Evolutionary conservation across 225 moss, liverwort and hornwort species (phyloP).

Genomic region (Ulota crispa): DNA sequence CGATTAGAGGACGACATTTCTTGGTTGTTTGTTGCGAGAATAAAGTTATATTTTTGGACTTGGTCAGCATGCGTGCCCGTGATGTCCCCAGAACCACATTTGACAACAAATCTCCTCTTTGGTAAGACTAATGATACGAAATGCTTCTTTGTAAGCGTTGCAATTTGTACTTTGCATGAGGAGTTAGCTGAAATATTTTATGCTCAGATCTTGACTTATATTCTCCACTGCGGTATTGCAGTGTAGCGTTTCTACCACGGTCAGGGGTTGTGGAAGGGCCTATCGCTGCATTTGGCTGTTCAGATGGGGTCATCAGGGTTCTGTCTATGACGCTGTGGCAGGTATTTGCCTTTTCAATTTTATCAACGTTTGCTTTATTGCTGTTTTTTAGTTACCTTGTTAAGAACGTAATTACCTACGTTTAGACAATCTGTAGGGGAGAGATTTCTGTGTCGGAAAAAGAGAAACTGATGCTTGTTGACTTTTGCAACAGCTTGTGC

Average conservation of each 20-base stretch:
- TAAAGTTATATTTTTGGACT: slow-evolving; percentile 93
- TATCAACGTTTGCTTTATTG: not conserved
- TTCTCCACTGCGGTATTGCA: slow-evolving; percentile 36
- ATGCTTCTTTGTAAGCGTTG: slow-evolving; percentile 8
- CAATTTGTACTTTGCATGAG: not conserved
- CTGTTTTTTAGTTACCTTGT: not conserved
- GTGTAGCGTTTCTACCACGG: slow-evolving; percentile 94
- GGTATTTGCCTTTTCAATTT: slow-evolving; percentile 44
- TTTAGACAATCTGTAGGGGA: not conserved
- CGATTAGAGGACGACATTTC: slow-evolving; percentile 92
- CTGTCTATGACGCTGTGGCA: slow-evolving; percentile 94
- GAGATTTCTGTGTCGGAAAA: not conserved
- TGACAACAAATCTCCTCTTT: slow-evolving; percentile 97
- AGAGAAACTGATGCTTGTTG: slow-evolving; percentile 10
- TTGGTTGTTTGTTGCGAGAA: slow-evolving; percentile 97
- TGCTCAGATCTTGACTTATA: slow-evolving; percentile 11
- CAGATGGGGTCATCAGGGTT: slow-evolving; percentile 93
- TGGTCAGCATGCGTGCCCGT: slow-evolving; percentile 97
- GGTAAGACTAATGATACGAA: slow-evolving; percentile 49
- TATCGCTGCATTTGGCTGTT: slow-evolving; percentile 96
- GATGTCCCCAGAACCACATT: slow-evolving; percentile 92
- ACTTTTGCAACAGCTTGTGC: slow-evolving; percentile 66
- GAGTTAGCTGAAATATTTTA: slow-evolving; percentile 9
- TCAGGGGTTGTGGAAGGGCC: slow-evolving; percentile 91
- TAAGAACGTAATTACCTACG: not conserved